phyloP scores from a whole-genome alignment of 164 flowering plant genomes.

The Chimonanthus salicifolius region DNA sequence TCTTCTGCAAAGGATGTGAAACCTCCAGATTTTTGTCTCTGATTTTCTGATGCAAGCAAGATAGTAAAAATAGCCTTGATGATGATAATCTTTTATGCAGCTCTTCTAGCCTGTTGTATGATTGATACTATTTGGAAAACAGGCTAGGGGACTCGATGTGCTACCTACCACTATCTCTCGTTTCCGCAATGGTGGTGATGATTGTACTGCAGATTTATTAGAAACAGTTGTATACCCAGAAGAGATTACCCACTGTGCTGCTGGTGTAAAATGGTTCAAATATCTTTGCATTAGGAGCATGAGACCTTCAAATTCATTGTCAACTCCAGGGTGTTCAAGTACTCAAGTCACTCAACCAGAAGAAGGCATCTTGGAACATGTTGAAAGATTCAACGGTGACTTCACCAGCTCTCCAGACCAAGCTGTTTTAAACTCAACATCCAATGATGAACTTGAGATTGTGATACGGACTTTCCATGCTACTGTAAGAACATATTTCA shows the following conservation, averaged over 20 bases:
- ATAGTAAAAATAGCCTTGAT: too few relatives aligned
- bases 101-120: not conserved
- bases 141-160: conserved; percentile 96
- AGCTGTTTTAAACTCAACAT: not conserved
- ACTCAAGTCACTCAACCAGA: conserved; percentile 4
- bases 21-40: too few relatives aligned
- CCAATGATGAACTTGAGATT: conserved; percentile 28
- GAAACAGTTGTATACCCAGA: conserved; percentile 85
- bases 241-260: conserved; percentile 91
- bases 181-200: conserved; percentile 82
- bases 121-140: conserved; percentile 1
- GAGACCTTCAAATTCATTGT: not conserved
- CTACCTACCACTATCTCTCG: conserved; percentile 85
- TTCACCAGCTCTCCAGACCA: not conserved
- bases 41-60: too few relatives aligned
- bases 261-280: conserved; percentile 93
- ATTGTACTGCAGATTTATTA: conserved; percentile 70
- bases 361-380: conserved; percentile 1
- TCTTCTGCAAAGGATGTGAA: too few relatives aligned
- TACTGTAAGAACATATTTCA: conserved; percentile 58
- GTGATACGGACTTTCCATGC: conserved; percentile 64
- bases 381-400: not conserved
- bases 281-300: conserved; percentile 54
- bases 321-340: conserved; percentile 5
- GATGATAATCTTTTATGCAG: too few relatives aligned